A percentile compares a stretch with the other conserved stretches of the same genome.
phyloP scores from a whole-genome alignment of 495 filamentous ascomycete species.

The Podospora tetraspora region DNA sequence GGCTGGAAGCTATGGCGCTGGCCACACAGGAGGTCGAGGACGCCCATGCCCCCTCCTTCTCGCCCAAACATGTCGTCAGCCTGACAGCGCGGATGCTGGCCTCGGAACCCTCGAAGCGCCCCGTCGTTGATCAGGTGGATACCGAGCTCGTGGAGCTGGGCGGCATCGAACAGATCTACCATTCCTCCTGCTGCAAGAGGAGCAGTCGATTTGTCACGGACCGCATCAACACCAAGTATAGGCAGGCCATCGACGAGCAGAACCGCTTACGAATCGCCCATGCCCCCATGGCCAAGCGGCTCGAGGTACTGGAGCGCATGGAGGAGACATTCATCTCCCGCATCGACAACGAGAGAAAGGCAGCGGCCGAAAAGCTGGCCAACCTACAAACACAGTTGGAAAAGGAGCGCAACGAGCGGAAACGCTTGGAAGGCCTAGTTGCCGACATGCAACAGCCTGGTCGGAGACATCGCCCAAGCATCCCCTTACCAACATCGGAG shows the following conservation, averaged over 20 bases:
- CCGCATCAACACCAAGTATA: constrained; percentile 25
- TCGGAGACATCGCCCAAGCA: constrained; percentile 4
- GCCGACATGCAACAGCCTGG: constrained; percentile 20
- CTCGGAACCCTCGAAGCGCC: constrained; percentile 21
- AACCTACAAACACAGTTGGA: constrained; percentile 25
- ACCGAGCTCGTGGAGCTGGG: constrained; percentile 34
- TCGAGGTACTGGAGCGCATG: constrained; percentile 29
- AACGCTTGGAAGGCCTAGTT: constrained; percentile 14
- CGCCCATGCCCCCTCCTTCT: constrained; percentile 28
- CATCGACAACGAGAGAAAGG: constrained; percentile 24
- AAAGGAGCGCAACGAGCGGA: constrained; percentile 23
- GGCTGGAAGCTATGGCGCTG: constrained; percentile 24
- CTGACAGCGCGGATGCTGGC: constrained; percentile 34
- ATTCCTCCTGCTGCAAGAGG: constrained; percentile 36
- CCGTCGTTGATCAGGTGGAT: constrained; percentile 29
- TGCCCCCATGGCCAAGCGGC: constrained; percentile 21
- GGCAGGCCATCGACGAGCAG: constrained; percentile 22
- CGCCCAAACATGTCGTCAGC: constrained; percentile 30
- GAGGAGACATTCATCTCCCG: constrained; percentile 33
- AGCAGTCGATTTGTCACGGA: constrained; percentile 29
- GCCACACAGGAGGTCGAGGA: constrained; percentile 31
- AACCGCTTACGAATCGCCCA: constrained; percentile 25
- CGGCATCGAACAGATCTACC: constrained; percentile 41
- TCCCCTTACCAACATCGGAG: constrained; percentile 13
- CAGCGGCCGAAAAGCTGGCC: constrained; percentile 19